Base-by-base conservation (phyloP, 495 filamentous ascomycete species). In the Aspergillus panamensis region DNA sequence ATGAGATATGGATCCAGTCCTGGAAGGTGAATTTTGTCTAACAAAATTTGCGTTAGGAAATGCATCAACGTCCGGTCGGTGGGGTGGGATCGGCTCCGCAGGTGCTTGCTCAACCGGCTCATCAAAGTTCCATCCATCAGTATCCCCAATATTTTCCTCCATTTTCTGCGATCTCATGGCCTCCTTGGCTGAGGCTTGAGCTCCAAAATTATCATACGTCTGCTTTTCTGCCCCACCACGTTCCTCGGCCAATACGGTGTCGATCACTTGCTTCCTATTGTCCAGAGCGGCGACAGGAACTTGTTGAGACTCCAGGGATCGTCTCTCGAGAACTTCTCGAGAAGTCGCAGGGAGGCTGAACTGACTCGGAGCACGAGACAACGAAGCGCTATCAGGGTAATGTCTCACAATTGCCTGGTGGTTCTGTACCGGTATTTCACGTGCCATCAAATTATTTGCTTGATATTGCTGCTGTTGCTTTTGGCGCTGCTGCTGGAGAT, bases 81-180 rank as follows among this genome's bases (percentile, higher is more conserved):
- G 80, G 17, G 80, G 77, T 57, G 77, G 82, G 43, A 79, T 82
- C 57, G 69, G 70, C 60, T 77, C 81, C 45, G 78, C 66, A 25
- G 84, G 52, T 55, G 69, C 73, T 17, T 71, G 66, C 12, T 70
- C 71, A 3, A 59, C 44, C 4, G 75, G 77, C 53, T 97, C 93
- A 57, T 91, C 89, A 66, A 98, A 98, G 68, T 94, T 90, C 94
- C 94, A 98, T 10, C 81, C 87, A 70, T 96, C 92, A 6, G 80
- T 68, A 58, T 94, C 88, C 19, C 76, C 71, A 0, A 66, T 60
- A 49, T 51, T 49, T n/a, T 80, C 77, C 21, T 84, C 67, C 16
- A 42, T 45, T n/a, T 67, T 66, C 50, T 70, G 68, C 20, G 55
- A 52, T 16, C 68, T 63, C 31, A 57, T 13, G 54, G 64, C 78